Evolutionary conservation across 805 yeast species (phyloP), one percentile per base, ranked within the genome.

Genomic region (Isabelozyma heimii): DNA sequence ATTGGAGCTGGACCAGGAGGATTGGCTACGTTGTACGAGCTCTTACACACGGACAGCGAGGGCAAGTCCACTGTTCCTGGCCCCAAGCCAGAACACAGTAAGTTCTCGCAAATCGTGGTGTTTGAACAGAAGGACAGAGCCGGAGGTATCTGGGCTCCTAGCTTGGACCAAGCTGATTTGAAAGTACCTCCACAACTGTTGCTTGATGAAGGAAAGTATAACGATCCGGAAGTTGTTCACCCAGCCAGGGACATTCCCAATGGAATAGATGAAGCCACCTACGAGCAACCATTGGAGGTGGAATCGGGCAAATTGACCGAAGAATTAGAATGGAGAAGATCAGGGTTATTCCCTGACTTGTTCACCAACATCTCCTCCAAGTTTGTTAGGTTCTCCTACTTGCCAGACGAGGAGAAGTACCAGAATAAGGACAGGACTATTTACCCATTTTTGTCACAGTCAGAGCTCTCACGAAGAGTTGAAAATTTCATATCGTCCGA

Each of bases 131-230:
- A 72, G 30, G 52, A 51, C 10, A 51, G 58, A 12, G 60, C 76
- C 27, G 82, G 81, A n/a, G 82, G 81, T 1, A 69, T 74, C 6
- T 76, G 81, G 81, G 55, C 68, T 13, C 64, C 65, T 4, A 57
- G 55, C 13, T 55, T 55, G 20, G 53, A 49, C 9, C 40, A 55
- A 9, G 47, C 64, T 2, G 70, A 61, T 46, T 56, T 56, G 12
- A 51, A 54, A 1, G 51, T 60, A 10, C 70, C 70, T 12, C 66
- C 70, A 6, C 73, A 70, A 43, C 61, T 64, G 2, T 27, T 65
- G 1, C 49, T 73, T 14, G 63, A 68, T 20, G 52, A 67, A 2
- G 66, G 66, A 8, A 53, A 55, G 6, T 67, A 69, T 49, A 50
- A 67, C 42, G 56, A 63, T 30, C 81, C 81, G 0, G 57, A 60